These are phyloP conservation scores for Exsudoporus floridanus DNA, from an alignment of 1,284 basidiomycete species.

Conservation along the genomic window DNA sequence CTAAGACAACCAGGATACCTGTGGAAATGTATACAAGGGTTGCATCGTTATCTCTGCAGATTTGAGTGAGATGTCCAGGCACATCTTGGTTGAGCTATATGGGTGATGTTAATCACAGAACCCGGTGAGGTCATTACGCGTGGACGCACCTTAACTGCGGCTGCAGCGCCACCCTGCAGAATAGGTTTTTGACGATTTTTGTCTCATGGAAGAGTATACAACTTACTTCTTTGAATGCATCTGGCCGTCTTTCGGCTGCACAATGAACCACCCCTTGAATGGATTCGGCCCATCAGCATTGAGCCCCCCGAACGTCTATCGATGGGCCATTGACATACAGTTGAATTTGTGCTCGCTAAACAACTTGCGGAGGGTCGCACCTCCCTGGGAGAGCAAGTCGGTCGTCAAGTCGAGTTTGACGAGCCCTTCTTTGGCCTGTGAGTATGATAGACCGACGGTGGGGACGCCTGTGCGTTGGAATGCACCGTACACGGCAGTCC, in stretches of 20 bases:
- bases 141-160: conserved; percentile 53
- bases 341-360: conserved; percentile 51
- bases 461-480: conserved; percentile 48
- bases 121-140: background rate
- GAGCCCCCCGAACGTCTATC: background rate
- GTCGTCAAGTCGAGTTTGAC: conserved; percentile 62
- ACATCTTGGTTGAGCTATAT: conserved; percentile 68
- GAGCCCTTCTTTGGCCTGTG: conserved; percentile 54
- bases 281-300: conserved; percentile 5
- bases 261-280: conserved; percentile 77
- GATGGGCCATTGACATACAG: conserved; percentile 48
- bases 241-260: conserved; percentile 80
- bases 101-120: conserved; percentile 1
- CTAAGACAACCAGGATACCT: conserved; percentile 40
- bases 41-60: conserved; percentile 56
- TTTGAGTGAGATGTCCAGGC: conserved; percentile 58
- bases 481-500: conserved; percentile 61
- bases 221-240: conserved; percentile 75
- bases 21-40: conserved; percentile 78
- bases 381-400: conserved; percentile 42
- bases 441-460: conserved; percentile 63
- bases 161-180: conserved; percentile 54
- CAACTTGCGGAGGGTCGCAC: conserved; percentile 45
- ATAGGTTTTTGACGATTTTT: conserved; percentile 2
- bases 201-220: background rate